These are phyloP conservation scores for Ceratocystis harringtonii DNA, from an alignment of 2,329 filamentous ascomycete genomes.

Conservation along the genomic window DNA sequence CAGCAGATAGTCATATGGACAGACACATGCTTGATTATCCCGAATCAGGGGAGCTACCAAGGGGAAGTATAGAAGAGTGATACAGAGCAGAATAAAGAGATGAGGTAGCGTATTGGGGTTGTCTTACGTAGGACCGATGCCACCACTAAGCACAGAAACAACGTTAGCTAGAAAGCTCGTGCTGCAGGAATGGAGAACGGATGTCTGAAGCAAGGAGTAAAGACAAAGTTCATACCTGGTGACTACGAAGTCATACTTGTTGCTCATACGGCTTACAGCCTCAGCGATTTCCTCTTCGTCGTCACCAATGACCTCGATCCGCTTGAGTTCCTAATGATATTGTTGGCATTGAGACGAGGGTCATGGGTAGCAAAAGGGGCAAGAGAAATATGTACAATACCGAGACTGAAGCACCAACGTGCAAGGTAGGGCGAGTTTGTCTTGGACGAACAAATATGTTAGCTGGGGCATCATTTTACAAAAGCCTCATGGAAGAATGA, in stretches of 20 bases:
- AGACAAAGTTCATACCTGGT: conserved; percentile 41
- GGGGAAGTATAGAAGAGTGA: background rate
- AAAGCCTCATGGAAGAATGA: background rate
- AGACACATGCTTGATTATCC: background rate
- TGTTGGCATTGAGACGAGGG: background rate
- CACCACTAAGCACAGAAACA: conserved; percentile 41
- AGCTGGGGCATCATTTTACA: background rate
- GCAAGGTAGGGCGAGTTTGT: conserved; percentile 47
- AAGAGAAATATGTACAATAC: conserved; percentile 33
- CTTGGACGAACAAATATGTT: conserved; percentile 5
- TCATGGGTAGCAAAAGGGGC: background rate
- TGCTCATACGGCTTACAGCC: conserved; percentile 72
- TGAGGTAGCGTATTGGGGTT: background rate
- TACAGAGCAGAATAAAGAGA: background rate
- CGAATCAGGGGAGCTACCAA: background rate
- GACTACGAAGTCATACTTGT: conserved; percentile 83
- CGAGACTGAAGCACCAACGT: conserved; percentile 48
- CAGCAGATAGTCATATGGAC: background rate
- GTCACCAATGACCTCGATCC: conserved; percentile 85
- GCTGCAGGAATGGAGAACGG: background rate
- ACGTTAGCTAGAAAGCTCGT: background rate
- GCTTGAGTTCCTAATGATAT: conserved; percentile 48
- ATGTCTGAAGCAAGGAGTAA: background rate
- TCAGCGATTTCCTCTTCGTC: conserved; percentile 84
- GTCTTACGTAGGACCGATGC: conserved; percentile 82